Evolutionary conservation across 768 basidiomycete species (phyloP), one percentile per base, ranked within the genome.

Genomic region (Macrolepiota dolichaula): DNA sequence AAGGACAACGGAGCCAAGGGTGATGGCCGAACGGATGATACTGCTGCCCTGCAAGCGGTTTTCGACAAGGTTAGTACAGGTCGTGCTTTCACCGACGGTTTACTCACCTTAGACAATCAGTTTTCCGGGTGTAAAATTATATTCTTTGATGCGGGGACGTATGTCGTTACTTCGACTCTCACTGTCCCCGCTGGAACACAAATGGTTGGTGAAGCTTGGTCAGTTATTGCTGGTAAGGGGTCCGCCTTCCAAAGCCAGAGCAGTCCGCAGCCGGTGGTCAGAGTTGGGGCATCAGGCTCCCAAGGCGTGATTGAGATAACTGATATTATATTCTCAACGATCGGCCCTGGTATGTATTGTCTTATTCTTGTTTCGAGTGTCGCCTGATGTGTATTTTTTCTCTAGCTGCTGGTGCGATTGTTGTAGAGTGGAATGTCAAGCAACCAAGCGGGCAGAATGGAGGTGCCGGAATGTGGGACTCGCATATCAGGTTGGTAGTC

Each of bases 11-110:
- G 90, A 22, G 91, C 90, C 4, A 79, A 75, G 62, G 91, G 92
- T 49, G 90, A 93, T 66, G 91, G 92, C 17, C 67, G 68, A 25
- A 87, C 88, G 3, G 91, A 94, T 69, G 91, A 94, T 68, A 92
- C 91, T 0, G 77, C 75, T 35, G 88, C 86, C 13, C 74, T 94
- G 22, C 79, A 85, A 63, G 75, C 77, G 3, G 75, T 90, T n/a
- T 82, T 94, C 61, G 67, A 79, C 54, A 72, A 83, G 75, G 89
- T 85, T 60, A 13, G 71, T 66, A 19, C 24, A 25, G 6, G 17
- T 55, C 54, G 11, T 27, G n/a, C 29, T 15, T 46, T 37, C 42
- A 6, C 0, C 1, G 40, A 35, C 12, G n/a, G 44, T 9, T 13
- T 25, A 10, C 57, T 62, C 6, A 44, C n/a, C n/a, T 64, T 22